Evolutionary conservation across 169 alveolate genomes (phyloP).

Genomic region (Amoebophrya sp.): DNA sequence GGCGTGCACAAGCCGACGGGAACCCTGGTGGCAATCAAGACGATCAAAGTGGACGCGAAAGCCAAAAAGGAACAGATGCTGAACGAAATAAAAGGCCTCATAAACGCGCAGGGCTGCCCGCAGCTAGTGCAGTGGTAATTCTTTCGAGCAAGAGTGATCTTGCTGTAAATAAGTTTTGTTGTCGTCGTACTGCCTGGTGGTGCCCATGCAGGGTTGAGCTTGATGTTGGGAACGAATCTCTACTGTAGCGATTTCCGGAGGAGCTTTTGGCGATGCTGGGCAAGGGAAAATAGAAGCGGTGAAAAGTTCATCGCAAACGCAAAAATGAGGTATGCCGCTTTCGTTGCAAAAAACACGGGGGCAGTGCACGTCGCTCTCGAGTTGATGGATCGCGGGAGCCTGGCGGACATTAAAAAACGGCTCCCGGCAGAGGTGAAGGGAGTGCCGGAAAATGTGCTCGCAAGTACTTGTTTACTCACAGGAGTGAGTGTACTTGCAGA

Average conservation of each 20-base stretch:
- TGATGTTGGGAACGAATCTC: no score
- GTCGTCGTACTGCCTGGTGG: no score
- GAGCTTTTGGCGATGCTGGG: no score
- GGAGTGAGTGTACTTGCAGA: no score
- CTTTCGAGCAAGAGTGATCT: no score
- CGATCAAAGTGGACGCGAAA: not conserved
- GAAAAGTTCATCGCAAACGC: no score
- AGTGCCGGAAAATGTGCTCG: slow-evolving; percentile 47
- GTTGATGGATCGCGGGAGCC: slow-evolving; percentile 67
- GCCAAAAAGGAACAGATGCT: not conserved
- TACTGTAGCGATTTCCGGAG: no score
- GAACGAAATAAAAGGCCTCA: not conserved
- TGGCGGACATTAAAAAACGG: slow-evolving; percentile 44
- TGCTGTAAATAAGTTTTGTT: no score
- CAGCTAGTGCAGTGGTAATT: slow-evolving; percentile 6
- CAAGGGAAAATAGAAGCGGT: no score
- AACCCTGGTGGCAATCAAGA: not conserved
- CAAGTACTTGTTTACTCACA: slow-evolving; percentile 24
- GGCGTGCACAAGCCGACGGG: slow-evolving; percentile 10
- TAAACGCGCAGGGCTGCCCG: slow-evolving; percentile 3
- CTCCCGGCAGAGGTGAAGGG: slow-evolving; percentile 31
- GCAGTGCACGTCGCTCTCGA: slow-evolving; percentile 60
- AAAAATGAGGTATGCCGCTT: slow-evolving; percentile 17
- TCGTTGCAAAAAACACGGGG: slow-evolving; percentile 29
- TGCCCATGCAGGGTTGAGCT: no score